Percentiles rank a stretch among this genome's conserved stretches.
These are phyloP conservation scores for Xylariaceae sp. DNA, from an alignment of 2,329 filamentous ascomycete species.

Conservation along the genomic window DNA sequence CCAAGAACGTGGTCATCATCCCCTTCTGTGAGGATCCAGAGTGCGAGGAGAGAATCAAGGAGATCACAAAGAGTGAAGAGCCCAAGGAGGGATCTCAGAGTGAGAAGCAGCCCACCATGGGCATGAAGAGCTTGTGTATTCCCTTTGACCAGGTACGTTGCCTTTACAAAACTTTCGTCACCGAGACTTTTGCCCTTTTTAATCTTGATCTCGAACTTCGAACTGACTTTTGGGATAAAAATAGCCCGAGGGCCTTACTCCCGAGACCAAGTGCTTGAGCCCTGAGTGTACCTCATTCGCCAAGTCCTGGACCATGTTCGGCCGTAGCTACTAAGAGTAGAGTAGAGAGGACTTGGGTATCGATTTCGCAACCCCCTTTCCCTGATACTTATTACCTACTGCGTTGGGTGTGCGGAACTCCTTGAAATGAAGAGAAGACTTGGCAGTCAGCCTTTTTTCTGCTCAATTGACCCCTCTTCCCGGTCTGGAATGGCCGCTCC, in stretches of 20 bases:
- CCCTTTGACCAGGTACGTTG: conserved; percentile 64
- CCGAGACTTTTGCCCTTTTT: neutral
- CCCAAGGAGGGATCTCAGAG: conserved; percentile 50
- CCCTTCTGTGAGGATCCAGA: conserved; percentile 76
- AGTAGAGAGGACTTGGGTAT: neutral
- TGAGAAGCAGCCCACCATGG: conserved; percentile 52
- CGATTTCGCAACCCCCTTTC: neutral
- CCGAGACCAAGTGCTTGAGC: conserved; percentile 85
- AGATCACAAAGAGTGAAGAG: conserved; percentile 73
- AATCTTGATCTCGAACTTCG: conserved; percentile 32
- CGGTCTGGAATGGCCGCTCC: too few relatives aligned
- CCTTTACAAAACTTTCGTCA: neutral
- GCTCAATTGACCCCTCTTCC: too few relatives aligned
- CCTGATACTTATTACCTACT: neutral
- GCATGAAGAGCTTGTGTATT: conserved; percentile 68
- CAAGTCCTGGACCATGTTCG: conserved; percentile 90
- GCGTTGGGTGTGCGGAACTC: too few relatives aligned
- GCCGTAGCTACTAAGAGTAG: conserved; percentile 57
- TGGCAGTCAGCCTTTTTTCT: too few relatives aligned
- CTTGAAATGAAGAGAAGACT: too few relatives aligned
- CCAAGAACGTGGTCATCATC: conserved; percentile 88
- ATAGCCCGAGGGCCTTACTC: conserved; percentile 69
- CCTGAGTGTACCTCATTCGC: conserved; percentile 74
- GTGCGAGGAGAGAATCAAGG: conserved; percentile 94
- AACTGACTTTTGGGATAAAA: conserved; percentile 60